A percentile compares a stretch with the other conserved stretches of the same genome.
phyloP scores from a whole-genome alignment of 768 basidiomycete genomes.

The Zangia roseola region DNA sequence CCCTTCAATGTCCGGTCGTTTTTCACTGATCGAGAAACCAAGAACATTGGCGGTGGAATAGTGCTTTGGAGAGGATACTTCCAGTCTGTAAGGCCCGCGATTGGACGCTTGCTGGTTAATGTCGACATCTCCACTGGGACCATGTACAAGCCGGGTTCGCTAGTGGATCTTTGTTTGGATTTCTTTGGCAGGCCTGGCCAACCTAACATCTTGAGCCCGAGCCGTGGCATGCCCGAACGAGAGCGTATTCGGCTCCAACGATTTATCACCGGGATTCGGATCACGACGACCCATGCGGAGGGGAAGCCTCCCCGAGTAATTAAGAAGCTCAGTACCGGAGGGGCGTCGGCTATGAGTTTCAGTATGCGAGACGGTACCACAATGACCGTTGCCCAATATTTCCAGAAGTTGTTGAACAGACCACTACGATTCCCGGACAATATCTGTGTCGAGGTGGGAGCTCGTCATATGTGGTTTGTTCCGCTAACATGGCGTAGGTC shows the following conservation, averaged over 20 bases:
- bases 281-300: slow-evolving; percentile 42
- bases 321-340: slow-evolving; percentile 53
- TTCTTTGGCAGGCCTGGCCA: slow-evolving; percentile 40
- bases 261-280: slow-evolving; percentile 54
- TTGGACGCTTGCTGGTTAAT: slow-evolving; percentile 65
- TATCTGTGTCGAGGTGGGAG: slow-evolving; percentile 64
- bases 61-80: slow-evolving; percentile 80
- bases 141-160: slow-evolving; percentile 66
- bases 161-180: slow-evolving; percentile 58
- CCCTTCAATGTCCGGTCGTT: slow-evolving; percentile 77
- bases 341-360: slow-evolving; percentile 57
- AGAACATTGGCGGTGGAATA: slow-evolving; percentile 58
- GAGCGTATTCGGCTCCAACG: slow-evolving; percentile 53
- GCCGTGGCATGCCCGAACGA: slow-evolving; percentile 45
- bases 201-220: slow-evolving; percentile 39
- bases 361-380: slow-evolving; percentile 52
- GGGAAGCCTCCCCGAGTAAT: slow-evolving; percentile 56
- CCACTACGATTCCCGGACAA: slow-evolving; percentile 59
- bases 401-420: slow-evolving; percentile 49
- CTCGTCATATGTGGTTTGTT: slow-evolving; percentile 9
- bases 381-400: slow-evolving; percentile 64
- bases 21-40: slow-evolving; percentile 57
- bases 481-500: slow-evolving; percentile 42
- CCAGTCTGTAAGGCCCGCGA: slow-evolving; percentile 70
- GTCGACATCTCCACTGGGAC: slow-evolving; percentile 76